Base-by-base conservation (phyloP, 2,329 filamentous ascomycete species). In the Byssothecium circinans region DNA sequence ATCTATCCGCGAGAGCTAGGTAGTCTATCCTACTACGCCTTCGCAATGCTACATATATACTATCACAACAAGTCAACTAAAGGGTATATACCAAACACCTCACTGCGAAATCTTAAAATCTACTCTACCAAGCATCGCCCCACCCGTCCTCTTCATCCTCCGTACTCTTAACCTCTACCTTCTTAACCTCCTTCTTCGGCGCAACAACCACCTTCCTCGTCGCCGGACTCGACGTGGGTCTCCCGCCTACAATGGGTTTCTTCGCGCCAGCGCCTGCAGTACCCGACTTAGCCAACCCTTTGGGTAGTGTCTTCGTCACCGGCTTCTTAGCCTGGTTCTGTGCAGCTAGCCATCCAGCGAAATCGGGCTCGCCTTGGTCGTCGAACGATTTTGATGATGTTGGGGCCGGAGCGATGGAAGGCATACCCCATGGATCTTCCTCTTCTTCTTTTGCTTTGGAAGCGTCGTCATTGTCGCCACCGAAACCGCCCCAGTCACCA, bases 331-430 rank as follows among this genome's bases (percentile, higher is more conserved):
- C 82, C 53, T 86, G 81, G 5, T 87, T 84, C 67, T 96, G 90
- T 11, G 91, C 91, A 11, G 89, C 91, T 18, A 97, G 73, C 91
- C 94, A 97, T 4, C 91, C 91, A 4, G 91, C 92, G 71, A 99
- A 97, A 69, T 97, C 94, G 0, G 92, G 92, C 69, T 99, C 92
- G 2, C 86, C 85, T 20, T 88, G 85, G 58, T 96, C 91, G 49
- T 92, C 89, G 55, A 87, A 92, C 0, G 86, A 79, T 6, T 64
- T 79, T 74, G 23, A 65, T 45, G 76, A 61, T 6, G 68, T 43
- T 10, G 60, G 47, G 11, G 59, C 53, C 55, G 49, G 34, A 60
- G 61, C 56, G 62, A 67, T 62, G 47, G 49, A 68, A 72, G 77
- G 79, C 27, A 72, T 67, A 18, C 77, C 76, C 61, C 76, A 76